Conservation (phyloP, 768 basidiomycete species). For the Naganishia vishniacii region DNA sequence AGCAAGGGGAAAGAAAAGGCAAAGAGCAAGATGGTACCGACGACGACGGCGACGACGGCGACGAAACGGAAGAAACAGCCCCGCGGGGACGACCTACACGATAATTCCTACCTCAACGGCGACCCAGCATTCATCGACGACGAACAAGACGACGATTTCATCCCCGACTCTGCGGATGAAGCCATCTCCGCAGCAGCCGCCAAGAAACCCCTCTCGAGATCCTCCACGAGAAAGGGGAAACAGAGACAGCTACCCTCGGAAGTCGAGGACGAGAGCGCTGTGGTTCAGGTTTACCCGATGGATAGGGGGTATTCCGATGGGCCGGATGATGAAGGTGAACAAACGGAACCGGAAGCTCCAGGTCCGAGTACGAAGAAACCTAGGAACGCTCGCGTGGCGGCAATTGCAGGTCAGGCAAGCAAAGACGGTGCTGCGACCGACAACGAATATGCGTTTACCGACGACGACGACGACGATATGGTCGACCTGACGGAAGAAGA, state of each 20-base stretch:
- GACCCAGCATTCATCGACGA: not conserved
- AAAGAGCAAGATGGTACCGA: not conserved
- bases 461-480: conserved; percentile 15
- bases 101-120: not conserved
- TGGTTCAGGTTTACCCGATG: not conserved
- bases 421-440: not conserved
- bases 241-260: conserved; percentile 1
- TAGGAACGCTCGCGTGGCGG: not conserved
- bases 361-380: not conserved
- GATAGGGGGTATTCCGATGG: conserved; percentile 7
- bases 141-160: conserved; percentile 8
- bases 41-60: not conserved
- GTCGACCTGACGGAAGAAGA: conserved; percentile 18
- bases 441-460: conserved; percentile 9
- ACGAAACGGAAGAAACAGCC: conserved; percentile 8
- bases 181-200: not conserved
- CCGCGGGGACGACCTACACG: not conserved
- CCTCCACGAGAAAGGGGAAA: conserved; percentile 11
- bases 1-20: not conserved
- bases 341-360: conserved; percentile 6
- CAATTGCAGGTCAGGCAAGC: not conserved
- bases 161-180: conserved; percentile 14
- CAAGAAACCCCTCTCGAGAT: not conserved
- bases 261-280: not conserved
- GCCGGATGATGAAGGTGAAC: conserved; percentile 9